Evolutionary conservation across 1,284 basidiomycete genomes (phyloP).

Genomic region (Exsudoporus floridanus): DNA sequence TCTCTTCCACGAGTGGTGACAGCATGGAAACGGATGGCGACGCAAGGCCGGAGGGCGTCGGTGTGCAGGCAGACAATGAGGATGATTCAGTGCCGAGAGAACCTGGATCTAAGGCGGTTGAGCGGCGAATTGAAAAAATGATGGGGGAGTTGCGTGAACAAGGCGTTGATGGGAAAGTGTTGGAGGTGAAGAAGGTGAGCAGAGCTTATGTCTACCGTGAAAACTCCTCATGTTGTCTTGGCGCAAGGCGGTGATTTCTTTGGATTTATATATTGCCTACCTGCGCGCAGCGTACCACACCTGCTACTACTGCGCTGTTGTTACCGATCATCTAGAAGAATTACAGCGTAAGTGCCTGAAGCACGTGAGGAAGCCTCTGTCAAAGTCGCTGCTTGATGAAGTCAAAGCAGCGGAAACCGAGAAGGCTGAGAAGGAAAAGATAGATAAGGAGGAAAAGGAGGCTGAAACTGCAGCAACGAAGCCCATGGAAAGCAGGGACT

Average conservation of each 20-base stretch:
- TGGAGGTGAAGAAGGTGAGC: constrained; percentile 67
- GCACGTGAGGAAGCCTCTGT: constrained; percentile 78
- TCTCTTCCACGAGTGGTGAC: constrained; percentile 22
- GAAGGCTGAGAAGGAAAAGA: constrained; percentile 40
- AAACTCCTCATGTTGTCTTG: constrained; percentile 22
- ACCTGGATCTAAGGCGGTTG: constrained; percentile 66
- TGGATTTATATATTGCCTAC: constrained; percentile 85
- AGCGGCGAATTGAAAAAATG: constrained; percentile 72
- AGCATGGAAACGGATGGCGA: constrained; percentile 35
- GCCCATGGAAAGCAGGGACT: constrained; percentile 50
- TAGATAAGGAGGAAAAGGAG: constrained; percentile 39
- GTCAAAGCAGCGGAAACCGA: constrained; percentile 47
- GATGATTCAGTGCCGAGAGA: constrained; percentile 59
- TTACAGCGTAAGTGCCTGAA: constrained; percentile 90
- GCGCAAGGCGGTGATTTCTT: constrained; percentile 62
- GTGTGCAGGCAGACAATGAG: constrained; percentile 45
- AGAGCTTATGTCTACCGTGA: constrained; percentile 10
- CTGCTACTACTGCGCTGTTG: constrained; percentile 94
- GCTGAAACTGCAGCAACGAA: constrained; percentile 19
- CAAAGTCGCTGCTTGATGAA: constrained; percentile 58
- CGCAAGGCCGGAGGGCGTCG: constrained; percentile 37
- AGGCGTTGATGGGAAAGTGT: constrained; percentile 60
- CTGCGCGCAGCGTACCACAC: constrained; percentile 82
- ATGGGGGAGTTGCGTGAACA: constrained; percentile 66
- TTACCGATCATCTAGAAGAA: constrained; percentile 90